Conservation (phyloP, 2,329 filamentous ascomycete species). For the Sporothrix variecibatus region DNA sequence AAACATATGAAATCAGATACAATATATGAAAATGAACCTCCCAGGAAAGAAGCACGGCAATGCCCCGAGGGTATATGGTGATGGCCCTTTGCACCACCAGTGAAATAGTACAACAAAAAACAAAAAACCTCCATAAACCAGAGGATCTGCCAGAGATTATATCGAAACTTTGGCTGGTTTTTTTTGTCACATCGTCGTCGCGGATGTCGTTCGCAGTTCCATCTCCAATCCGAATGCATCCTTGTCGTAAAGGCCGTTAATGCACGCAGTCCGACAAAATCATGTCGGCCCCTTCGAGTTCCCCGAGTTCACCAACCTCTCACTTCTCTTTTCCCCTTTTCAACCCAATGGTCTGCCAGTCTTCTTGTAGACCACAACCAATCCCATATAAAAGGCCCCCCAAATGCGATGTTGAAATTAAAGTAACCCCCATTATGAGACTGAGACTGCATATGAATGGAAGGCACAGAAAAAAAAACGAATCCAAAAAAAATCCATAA, state of each 20-base stretch:
- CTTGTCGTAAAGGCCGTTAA: conserved; percentile 2
- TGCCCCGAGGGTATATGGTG: conserved; percentile 10
- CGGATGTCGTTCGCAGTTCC: not conserved
- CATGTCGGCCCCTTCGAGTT: not conserved
- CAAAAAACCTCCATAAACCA: not conserved
- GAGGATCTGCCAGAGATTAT: not conserved
- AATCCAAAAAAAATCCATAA: not conserved
- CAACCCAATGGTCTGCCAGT: not conserved
- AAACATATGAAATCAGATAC: not conserved
- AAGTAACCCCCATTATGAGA: not conserved
- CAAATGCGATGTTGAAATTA: not conserved
- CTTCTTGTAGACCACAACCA: not conserved
- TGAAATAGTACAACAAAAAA: not conserved
- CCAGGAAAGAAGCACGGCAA: not conserved
- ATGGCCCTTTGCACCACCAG: not conserved
- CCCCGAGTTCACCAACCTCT: not conserved
- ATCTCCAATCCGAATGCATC: not conserved
- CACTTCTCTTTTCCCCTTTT: too few relatives aligned
- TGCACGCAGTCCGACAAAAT: not conserved
- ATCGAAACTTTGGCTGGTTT: not conserved
- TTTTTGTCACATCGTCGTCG: not conserved
- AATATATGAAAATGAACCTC: not conserved
- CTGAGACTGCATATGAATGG: not conserved
- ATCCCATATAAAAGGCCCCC: not conserved
- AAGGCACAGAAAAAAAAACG: not conserved